phyloP scores from a whole-genome alignment of 257 asterid genomes.

The Solanum bulbocastanum region DNA sequence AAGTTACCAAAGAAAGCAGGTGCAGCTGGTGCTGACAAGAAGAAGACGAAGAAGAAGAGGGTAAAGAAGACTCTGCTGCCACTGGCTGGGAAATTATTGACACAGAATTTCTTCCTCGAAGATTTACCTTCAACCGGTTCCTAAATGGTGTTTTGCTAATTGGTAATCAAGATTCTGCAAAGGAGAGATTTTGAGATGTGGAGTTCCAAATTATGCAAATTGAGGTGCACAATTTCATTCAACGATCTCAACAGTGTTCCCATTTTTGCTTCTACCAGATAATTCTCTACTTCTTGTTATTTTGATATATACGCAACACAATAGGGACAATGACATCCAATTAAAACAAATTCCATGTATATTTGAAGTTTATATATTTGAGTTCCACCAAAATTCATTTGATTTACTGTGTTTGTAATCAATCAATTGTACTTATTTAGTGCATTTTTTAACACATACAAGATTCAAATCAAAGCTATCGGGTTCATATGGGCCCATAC shows the following conservation, averaged over 20 bases:
- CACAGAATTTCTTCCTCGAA: conserved; percentile 64
- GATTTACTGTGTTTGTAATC: background rate
- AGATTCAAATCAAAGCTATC: background rate
- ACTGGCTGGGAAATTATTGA: conserved; percentile 64
- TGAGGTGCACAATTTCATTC: background rate
- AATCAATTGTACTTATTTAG: background rate
- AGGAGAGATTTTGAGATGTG: conserved; percentile 42
- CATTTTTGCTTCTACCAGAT: background rate
- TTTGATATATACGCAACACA: background rate
- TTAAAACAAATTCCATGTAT: background rate
- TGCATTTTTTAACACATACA: background rate
- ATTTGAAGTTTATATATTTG: background rate
- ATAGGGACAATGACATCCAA: background rate
- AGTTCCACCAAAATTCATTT: background rate
- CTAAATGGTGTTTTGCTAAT: conserved; percentile 77
- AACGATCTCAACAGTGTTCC: background rate
- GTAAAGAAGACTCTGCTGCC: background rate
- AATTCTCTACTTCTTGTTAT: background rate
- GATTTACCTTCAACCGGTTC: conserved; percentile 62
- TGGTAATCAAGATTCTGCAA: conserved; percentile 76
- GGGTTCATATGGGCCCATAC: too few species aligned
- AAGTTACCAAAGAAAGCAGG: background rate
- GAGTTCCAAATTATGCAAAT: background rate
- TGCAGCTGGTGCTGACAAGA: background rate
- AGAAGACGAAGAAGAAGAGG: background rate